These are phyloP conservation scores for Phytopythium sindhum DNA, from an alignment of 352 stramenopile species.

Conservation along the genomic window DNA sequence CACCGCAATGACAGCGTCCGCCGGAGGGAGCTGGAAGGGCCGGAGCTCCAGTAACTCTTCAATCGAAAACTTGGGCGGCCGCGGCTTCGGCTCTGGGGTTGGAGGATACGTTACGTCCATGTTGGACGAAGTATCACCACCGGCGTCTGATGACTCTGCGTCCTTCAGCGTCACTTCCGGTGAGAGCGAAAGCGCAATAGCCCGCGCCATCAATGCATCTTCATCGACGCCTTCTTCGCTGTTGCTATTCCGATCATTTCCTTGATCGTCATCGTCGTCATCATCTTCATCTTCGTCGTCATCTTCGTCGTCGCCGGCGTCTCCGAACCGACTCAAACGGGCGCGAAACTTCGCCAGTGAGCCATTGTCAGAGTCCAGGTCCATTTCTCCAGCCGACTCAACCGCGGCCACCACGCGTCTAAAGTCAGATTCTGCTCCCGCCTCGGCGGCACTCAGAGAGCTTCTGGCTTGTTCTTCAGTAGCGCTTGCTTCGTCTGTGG, in stretches of 20 bases:
- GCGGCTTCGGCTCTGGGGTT: conserved; percentile 27
- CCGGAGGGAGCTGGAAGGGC: conserved; percentile 49
- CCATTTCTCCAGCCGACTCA: conserved; percentile 42
- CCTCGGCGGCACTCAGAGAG: conserved; percentile 18
- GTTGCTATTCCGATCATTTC: conserved; percentile 40
- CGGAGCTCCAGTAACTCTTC: conserved; percentile 66
- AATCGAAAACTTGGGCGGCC: conserved; percentile 56
- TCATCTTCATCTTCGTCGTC: conserved; percentile 59
- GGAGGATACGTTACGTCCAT: conserved; percentile 14
- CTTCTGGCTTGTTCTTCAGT: background rate
- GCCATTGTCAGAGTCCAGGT: conserved; percentile 63
- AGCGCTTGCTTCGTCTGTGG: conserved; percentile 13
- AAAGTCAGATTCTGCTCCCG: conserved; percentile 34
- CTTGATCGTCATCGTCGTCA: conserved; percentile 44
- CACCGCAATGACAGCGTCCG: conserved; percentile 35
- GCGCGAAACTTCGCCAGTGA: conserved; percentile 60
- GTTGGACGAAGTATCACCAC: conserved; percentile 9
- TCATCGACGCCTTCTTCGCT: conserved; percentile 78
- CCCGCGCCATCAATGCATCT: conserved; percentile 85
- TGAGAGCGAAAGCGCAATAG: conserved; percentile 85
- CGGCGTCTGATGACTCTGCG: conserved; percentile 19
- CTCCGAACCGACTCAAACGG: conserved; percentile 65
- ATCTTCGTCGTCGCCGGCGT: conserved; percentile 42
- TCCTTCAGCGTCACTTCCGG: conserved; percentile 76
- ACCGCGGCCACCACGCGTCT: conserved; percentile 22